A percentile compares a stretch with the other conserved stretches of the same genome.
Evolutionary conservation across 352 stramenopile genomes (phyloP).

Genomic region (Pythium oligandrum): DNA sequence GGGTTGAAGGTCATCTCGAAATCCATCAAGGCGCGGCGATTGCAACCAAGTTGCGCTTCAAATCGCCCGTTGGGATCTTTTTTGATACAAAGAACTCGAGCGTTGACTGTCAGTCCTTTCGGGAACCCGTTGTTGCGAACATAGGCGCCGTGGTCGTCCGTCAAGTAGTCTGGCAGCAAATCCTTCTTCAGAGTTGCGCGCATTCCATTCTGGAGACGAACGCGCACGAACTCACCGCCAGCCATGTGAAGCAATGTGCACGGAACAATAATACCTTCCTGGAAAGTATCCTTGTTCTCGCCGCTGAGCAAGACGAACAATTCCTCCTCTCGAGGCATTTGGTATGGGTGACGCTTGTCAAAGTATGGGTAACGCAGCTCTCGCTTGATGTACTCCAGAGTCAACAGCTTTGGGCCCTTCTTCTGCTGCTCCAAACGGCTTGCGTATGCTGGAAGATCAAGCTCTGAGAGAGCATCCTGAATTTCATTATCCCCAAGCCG

Average conservation of each 20-base stretch:
- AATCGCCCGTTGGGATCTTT: constrained; percentile 73
- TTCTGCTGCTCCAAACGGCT: constrained; percentile 85
- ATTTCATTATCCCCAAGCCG: constrained; percentile 76
- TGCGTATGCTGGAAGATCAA: constrained; percentile 85
- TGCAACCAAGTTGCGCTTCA: constrained; percentile 73
- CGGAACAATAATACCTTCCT: constrained; percentile 82
- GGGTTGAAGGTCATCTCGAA: constrained; percentile 72
- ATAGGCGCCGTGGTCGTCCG: constrained; percentile 27
- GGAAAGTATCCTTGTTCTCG: constrained; percentile 77
- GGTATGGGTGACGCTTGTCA: constrained; percentile 82
- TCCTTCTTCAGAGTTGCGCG: constrained; percentile 74
- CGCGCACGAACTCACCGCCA: constrained; percentile 72
- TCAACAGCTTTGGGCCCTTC: constrained; percentile 84
- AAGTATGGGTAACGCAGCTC: constrained; percentile 89
- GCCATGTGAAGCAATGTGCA: constrained; percentile 82
- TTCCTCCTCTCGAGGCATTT: constrained; percentile 79
- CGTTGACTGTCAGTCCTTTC: constrained; percentile 85
- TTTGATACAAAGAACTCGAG: constrained; percentile 70
- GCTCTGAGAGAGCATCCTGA: constrained; percentile 79
- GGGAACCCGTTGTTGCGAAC: constrained; percentile 47
- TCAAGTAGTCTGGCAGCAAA: constrained; percentile 74
- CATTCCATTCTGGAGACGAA: constrained; percentile 83
- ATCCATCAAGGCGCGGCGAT: constrained; percentile 65
- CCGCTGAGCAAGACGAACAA: constrained; percentile 85
- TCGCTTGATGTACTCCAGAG: constrained; percentile 86